phyloP scores from a whole-genome alignment of 305 asterid species.

The Fraxinus velutina region DNA sequence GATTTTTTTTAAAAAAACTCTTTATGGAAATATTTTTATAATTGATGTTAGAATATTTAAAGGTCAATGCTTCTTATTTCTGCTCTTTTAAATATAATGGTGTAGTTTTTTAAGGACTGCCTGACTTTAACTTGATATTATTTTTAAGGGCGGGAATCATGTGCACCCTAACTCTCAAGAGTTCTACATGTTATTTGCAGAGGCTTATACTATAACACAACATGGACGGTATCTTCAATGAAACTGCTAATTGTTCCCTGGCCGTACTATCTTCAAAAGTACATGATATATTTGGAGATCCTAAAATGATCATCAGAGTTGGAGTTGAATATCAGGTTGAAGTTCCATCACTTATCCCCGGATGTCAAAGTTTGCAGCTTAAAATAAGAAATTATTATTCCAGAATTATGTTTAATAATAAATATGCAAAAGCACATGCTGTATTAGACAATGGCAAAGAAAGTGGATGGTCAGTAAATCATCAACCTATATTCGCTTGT shows the following conservation, averaged over 20 bases:
- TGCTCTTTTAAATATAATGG: neutral
- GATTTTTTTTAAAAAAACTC: neutral
- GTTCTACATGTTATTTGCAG: neutral
- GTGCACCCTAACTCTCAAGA: neutral
- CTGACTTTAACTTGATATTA: neutral
- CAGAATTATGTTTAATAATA: neutral
- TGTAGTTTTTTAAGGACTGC: neutral
- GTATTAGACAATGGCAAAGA: neutral
- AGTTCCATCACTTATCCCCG: conserved; percentile 37
- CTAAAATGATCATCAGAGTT: conserved; percentile 41
- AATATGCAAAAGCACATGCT: neutral
- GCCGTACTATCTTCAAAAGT: conserved; percentile 10
- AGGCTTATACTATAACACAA: neutral
- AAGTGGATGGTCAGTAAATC: neutral
- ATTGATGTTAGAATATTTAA: neutral
- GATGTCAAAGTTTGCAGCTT: neutral
- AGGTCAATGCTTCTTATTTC: neutral
- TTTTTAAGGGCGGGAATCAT: neutral
- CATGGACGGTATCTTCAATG: neutral
- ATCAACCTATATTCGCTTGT: neutral
- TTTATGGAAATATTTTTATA: neutral
- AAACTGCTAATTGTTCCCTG: neutral
- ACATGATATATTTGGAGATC: conserved; percentile 21
- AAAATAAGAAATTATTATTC: neutral
- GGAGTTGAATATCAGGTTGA: conserved; percentile 64